Conservation (phyloP, 805 yeast species). For the Wickerhamomyces chambardii region DNA sequence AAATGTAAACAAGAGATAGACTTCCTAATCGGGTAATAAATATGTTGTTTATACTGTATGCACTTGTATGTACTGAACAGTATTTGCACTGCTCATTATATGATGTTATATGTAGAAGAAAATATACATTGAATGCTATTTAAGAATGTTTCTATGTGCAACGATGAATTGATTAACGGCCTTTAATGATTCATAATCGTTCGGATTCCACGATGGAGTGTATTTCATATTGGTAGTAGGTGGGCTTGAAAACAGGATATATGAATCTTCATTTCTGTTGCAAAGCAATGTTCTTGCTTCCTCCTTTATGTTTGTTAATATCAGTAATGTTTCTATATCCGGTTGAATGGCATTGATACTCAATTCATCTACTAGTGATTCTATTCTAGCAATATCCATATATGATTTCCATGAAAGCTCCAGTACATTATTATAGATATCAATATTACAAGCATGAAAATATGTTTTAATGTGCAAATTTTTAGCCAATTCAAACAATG, state of each 20-base stretch:
- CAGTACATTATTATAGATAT: too few species aligned
- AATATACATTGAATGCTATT: too few species aligned
- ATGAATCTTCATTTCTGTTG: neutral
- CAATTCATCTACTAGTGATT: neutral
- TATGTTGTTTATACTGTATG: neutral
- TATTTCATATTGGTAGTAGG: too few species aligned
- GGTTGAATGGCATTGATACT: neutral
- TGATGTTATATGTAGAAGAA: too few species aligned
- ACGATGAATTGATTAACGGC: too few species aligned
- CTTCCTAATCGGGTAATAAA: constrained; percentile 5
- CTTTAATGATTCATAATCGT: too few species aligned
- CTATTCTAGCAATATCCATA: neutral
- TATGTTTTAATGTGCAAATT: neutral
- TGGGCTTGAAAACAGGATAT: too few species aligned
- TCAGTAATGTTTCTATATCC: neutral
- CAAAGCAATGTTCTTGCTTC: neutral
- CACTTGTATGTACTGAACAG: too few species aligned
- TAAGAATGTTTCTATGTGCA: too few species aligned
- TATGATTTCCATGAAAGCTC: neutral
- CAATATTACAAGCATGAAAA: neutral
- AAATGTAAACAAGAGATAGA: constrained; percentile 1
- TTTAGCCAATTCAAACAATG: neutral
- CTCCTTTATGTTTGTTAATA: neutral
- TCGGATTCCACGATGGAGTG: too few species aligned
- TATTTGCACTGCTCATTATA: too few species aligned